Base-by-base conservation (phyloP, 108 stramenopile species). In the Cyclostephanos tholiformis region DNA sequence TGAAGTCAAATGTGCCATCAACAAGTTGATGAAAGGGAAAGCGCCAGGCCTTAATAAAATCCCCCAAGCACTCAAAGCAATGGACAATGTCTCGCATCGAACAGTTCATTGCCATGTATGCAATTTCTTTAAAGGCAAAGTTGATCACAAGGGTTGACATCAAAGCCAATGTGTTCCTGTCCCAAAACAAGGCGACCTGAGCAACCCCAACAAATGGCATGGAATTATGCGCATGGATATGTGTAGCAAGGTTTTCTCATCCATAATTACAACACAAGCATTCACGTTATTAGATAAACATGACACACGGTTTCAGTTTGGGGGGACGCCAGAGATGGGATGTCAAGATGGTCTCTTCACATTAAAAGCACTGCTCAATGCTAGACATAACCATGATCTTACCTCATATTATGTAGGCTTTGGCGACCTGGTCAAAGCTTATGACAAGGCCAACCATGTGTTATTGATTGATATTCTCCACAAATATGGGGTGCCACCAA, bases 391-490 rank as follows among this genome's bases (percentile, higher is more conserved):
- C 36, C 36, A 36, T 6, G 36, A 36, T 6, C 36, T 36, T 36
- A 0, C 48, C 19, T 4, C 55, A 16, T n/a, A n/a, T n/a, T 25
- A 30, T 65, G 63, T 65, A 16, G 51, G 23, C 8, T 75, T 68
- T 44, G 56, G 41, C 0, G 74, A 65, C 29, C 17, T 74, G 6
- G 74, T 74, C 22, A 74, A 74, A 66, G 74, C 74, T 4, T 67
- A 41, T 25, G 74, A 75, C 56, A 63, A 65, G 27, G 53, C 39
- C 41, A 58, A 68, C 67, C 74, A 63, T 26, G 55, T 51, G 30
- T 30, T 75, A 5, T 35, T 66, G 3, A 41, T 43, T 14, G 20
- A 55, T 4, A 6, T n/a, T n/a, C n/a, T n/a, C n/a, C n/a, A n/a
- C n/a, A n/a, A n/a, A n/a, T n/a, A n/a, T n/a, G n/a, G n/a, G n/a